phyloP scores from a whole-genome alignment of 768 basidiomycete genomes.

The Leccinum sublutescens region DNA sequence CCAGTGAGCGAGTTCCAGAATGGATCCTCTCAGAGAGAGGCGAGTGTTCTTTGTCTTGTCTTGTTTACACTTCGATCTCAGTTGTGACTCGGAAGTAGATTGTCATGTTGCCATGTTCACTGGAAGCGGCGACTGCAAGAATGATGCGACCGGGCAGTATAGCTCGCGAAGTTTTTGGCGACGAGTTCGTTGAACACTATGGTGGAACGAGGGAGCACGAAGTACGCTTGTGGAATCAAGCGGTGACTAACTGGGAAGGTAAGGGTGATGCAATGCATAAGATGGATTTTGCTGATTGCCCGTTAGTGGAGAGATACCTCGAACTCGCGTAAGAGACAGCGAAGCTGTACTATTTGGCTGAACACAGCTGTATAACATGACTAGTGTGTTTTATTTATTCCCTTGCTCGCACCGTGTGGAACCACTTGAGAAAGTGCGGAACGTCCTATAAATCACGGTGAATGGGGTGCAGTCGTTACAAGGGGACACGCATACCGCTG shows the following conservation, averaged over 20 bases:
- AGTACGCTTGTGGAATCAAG: constrained; percentile 79
- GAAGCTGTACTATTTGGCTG: background rate
- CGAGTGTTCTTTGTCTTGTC: constrained; percentile 41
- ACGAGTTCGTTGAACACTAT: constrained; percentile 92
- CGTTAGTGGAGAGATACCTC: constrained; percentile 78
- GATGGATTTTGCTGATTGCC: constrained; percentile 9
- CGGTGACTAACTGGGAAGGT: constrained; percentile 96
- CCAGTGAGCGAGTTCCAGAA: constrained; percentile 50
- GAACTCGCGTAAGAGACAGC: constrained; percentile 57
- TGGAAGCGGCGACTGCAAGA: constrained; percentile 73
- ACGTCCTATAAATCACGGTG: constrained; percentile 52
- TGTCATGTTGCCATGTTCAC: constrained; percentile 71
- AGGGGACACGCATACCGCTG: constrained; percentile 41
- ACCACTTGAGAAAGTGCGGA: constrained; percentile 69
- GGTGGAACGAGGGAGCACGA: constrained; percentile 95
- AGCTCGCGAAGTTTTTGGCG: constrained; percentile 84
- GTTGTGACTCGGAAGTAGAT: constrained; percentile 40
- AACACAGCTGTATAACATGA: background rate
- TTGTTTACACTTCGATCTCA: background rate
- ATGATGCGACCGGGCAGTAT: constrained; percentile 81
- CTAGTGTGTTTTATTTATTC: background rate
- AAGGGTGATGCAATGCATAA: constrained; percentile 21
- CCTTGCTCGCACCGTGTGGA: constrained; percentile 35
- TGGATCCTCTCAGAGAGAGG: constrained; percentile 52
- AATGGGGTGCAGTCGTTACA: background rate